Base-by-base conservation (phyloP, 176 grass and related monocot species). In the Pontederia crassipes region DNA sequence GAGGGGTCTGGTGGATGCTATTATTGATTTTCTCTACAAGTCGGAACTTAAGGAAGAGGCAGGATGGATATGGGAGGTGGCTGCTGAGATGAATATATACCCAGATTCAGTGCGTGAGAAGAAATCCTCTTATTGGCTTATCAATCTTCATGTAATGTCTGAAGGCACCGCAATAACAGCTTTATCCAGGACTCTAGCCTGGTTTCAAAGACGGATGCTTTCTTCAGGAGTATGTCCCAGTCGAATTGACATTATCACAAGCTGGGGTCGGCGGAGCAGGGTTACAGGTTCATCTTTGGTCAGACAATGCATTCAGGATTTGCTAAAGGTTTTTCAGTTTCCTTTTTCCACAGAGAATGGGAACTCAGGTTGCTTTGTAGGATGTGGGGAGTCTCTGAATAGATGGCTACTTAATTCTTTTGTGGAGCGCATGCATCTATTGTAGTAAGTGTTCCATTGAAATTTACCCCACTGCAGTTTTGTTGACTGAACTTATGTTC, bases 41-140 rank as follows among this genome's bases (percentile, higher is more conserved):
- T 91, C 87, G 0, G 83, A 81, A n/a, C 81, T 91, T 14, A 97
- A 97, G 77, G 93, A 97, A 71, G 93, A 97, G 63, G 93, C 93
- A 11, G 93, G 93, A 14, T 75, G 91, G 24, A 81, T 97, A 54
- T 97, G 93, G 87, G 93, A 97, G 67, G 87, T 97, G 16, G 93
- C 81, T 1, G 81, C 87, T 0, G 78, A 91, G 76, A 97, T 63
- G 58, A 97, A 97, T 10, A 81, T 97, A 13, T 97, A 97, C 67
- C 93, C 93, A 3, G 87, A 88, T 76, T 97, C 81, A 13, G 47
- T 91, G 4, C 82, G 77, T 63, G 84, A 97, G 73, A 97, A 90
- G 67, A 72, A 70, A 55, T 70, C 71, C 0, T 88, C 81, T 0
- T 85, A 88, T 78, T 97, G 93, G 93, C 82, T 88, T 24, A 88